Percentiles rank a stretch among this genome's conserved stretches.
Conservation (phyloP, 139 green algal species). For the Chlamydomonas sp. region DNA sequence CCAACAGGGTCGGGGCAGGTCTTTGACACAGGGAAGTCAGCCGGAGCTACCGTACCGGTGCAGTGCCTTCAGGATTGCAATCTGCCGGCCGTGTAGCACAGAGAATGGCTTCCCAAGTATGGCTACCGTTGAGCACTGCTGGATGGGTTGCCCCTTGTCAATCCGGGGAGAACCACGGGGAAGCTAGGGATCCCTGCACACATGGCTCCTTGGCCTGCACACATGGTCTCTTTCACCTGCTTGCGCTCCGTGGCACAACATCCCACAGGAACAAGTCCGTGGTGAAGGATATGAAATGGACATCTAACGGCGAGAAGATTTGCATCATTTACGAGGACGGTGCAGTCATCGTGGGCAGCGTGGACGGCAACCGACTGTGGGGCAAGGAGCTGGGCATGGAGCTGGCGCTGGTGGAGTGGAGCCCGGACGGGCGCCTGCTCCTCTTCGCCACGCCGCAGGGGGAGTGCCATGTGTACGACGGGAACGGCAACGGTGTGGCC, state of each 20-base stretch:
- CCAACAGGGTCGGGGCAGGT: no score
- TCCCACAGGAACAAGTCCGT: conserved; percentile 77
- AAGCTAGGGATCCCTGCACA: neutral
- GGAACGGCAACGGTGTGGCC: conserved; percentile 77
- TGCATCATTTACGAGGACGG: conserved; percentile 90
- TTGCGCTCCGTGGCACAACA: neutral
- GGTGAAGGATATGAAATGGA: conserved; percentile 87
- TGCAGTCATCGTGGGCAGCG: conserved; percentile 84
- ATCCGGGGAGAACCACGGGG: no score
- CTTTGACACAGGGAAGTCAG: no score
- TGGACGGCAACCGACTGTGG: conserved; percentile 88
- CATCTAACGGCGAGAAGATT: conserved; percentile 81
- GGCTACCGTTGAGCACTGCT: no score
- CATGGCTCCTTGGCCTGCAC: neutral
- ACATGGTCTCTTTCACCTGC: no score
- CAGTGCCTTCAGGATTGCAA: no score
- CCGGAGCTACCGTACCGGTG: no score
- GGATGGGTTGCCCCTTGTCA: no score
- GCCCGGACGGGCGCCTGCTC: conserved; percentile 71
- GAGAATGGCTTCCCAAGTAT: no score
- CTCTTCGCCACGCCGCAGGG: conserved; percentile 72
- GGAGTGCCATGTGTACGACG: conserved; percentile 83
- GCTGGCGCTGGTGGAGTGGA: conserved; percentile 80
- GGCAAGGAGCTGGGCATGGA: conserved; percentile 72
- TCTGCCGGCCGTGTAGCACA: no score